A percentile compares a stretch with the other conserved stretches of the same genome.
Conservation (phyloP, 2,329 filamentous ascomycete genomes). For the Phoma sp. region DNA sequence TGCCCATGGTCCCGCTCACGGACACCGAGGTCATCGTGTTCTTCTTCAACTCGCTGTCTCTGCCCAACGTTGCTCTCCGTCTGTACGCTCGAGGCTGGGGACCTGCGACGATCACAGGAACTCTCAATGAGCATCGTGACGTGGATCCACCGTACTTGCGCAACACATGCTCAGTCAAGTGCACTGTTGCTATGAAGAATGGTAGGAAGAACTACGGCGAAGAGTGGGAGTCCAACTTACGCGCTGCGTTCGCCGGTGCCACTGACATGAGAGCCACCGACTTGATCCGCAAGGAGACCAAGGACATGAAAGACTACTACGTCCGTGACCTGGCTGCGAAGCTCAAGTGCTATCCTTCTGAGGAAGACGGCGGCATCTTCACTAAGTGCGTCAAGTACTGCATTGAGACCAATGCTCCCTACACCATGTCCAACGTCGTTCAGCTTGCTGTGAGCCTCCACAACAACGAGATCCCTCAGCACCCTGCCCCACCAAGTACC, state of each 20-base stretch:
- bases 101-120: constrained; percentile 26
- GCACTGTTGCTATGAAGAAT: constrained; percentile 30
- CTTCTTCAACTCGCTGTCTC: constrained; percentile 38
- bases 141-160: constrained; percentile 34
- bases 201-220: constrained; percentile 22
- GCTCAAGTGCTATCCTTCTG: constrained; percentile 27
- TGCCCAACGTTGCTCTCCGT: constrained; percentile 32
- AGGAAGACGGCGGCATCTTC: constrained; percentile 31
- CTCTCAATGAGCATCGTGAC: constrained; percentile 32
- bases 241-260: constrained; percentile 13
- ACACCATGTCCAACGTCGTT: constrained; percentile 21
- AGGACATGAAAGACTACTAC: constrained; percentile 18
- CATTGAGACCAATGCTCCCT: constrained; percentile 16
- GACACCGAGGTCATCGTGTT: constrained; percentile 40
- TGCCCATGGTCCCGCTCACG: constrained; percentile 35
- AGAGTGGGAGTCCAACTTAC: constrained; percentile 18
- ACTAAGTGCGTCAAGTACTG: constrained; percentile 36
- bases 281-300: constrained; percentile 23
- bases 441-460: constrained; percentile 22
- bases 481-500: not conserved
- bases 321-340: constrained; percentile 20
- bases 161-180: constrained; percentile 41
- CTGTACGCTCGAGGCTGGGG: constrained; percentile 35
- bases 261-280: constrained; percentile 29
- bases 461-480: not conserved